Evolutionary conservation across 1,284 basidiomycete genomes (phyloP).

Genomic region (Moesziomyces parantarcticus): DNA sequence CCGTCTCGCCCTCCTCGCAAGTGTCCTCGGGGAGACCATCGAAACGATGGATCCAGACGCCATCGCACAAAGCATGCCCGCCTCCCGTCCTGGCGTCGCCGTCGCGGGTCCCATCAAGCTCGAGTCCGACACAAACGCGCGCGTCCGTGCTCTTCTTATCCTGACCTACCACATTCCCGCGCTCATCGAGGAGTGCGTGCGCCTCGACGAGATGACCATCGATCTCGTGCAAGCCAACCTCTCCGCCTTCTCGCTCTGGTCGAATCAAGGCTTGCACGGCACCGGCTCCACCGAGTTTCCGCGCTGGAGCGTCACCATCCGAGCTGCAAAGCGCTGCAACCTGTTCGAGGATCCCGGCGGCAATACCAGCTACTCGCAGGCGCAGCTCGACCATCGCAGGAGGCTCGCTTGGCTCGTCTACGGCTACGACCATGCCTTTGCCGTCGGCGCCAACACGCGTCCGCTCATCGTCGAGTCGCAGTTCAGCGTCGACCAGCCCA

Average conservation of each 20-base stretch:
- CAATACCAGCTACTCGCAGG: conserved; percentile 3
- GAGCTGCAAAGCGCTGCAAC: conserved; percentile 29
- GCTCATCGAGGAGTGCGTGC: conserved; percentile 43
- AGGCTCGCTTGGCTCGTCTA: conserved; percentile 49
- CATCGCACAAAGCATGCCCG: conserved; percentile 17
- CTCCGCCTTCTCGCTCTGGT: conserved; percentile 40
- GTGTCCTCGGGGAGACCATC: conserved; percentile 40
- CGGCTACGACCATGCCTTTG: conserved; percentile 48
- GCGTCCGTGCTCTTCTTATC: conserved; percentile 25
- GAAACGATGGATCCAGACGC: conserved; percentile 29
- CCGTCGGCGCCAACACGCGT: conserved; percentile 43
- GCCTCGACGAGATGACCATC: conserved; percentile 45
- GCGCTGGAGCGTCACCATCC: conserved; percentile 42
- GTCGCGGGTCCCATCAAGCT: conserved; percentile 9
- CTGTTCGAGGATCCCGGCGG: conserved; percentile 42
- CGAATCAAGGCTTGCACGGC: conserved; percentile 43
- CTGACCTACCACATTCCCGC: conserved; percentile 33
- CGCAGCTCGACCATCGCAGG: conserved; percentile 38
- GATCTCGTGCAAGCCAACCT: conserved; percentile 48
- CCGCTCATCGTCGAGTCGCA: conserved; percentile 47
- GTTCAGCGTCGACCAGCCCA: conserved; percentile 48
- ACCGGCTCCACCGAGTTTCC: conserved; percentile 34
- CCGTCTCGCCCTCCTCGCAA: conserved; percentile 27
- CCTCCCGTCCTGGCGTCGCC: conserved; percentile 4
- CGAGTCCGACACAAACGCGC: conserved; percentile 14